Percentiles rank a stretch among this genome's conserved stretches.
These are phyloP conservation scores for Rhizopogon vesiculosus DNA, from an alignment of 768 basidiomycete species.

Conservation along the genomic window DNA sequence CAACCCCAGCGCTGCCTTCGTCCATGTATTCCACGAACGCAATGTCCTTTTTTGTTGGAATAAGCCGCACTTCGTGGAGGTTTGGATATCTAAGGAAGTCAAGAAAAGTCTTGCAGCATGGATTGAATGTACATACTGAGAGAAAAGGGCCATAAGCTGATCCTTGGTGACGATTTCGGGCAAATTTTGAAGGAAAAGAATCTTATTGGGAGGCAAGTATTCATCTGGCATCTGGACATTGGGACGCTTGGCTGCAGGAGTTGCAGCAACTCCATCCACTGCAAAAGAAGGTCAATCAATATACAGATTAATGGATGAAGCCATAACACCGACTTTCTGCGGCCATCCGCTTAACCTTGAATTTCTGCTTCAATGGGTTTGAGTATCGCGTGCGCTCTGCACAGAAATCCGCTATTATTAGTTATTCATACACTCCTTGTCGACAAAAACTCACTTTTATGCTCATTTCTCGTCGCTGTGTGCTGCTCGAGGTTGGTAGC, in stretches of 20 bases:
- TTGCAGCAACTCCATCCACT: constrained; percentile 69
- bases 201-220: constrained; percentile 98
- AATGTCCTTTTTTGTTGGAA: constrained; percentile 95
- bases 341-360: constrained; percentile 75
- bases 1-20: constrained; percentile 85
- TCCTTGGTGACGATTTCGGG: constrained; percentile 93
- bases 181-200: constrained; percentile 95
- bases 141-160: constrained; percentile 85
- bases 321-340: constrained; percentile 54
- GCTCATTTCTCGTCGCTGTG: constrained; percentile 65
- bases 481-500: constrained; percentile 66
- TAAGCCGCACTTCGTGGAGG: constrained; percentile 95
- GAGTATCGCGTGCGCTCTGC: constrained; percentile 78
- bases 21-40: constrained; percentile 98
- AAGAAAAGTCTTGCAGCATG: not conserved
- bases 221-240: constrained; percentile 99
- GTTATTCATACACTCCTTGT: not conserved
- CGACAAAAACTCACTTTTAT: constrained; percentile 65
- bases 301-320: constrained; percentile 1
- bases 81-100: constrained; percentile 74
- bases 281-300: constrained; percentile 4
- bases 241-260: constrained; percentile 69
- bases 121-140: constrained; percentile 56
- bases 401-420: not conserved
- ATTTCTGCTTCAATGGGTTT: constrained; percentile 88